These are phyloP conservation scores for Emericellopsis terricola DNA, from an alignment of 495 filamentous ascomycete genomes.

Conservation along the genomic window DNA sequence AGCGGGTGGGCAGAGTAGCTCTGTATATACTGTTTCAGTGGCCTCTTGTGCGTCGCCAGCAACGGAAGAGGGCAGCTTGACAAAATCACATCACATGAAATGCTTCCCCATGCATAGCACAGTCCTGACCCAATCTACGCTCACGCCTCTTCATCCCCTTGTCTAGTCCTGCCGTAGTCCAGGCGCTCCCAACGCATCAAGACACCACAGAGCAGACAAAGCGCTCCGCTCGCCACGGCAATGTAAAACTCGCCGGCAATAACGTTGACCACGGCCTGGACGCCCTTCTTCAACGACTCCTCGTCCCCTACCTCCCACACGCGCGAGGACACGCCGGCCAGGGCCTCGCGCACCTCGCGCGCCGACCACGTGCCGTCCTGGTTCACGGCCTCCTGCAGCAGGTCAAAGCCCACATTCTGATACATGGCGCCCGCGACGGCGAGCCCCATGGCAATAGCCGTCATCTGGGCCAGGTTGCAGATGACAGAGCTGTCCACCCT, in stretches of 20 bases:
- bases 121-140: no score
- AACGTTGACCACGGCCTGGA: constrained; percentile 29
- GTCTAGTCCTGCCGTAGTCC: neutral
- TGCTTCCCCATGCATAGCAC: no score
- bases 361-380: constrained; percentile 4
- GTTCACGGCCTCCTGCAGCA: constrained; percentile 14
- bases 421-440: constrained; percentile 40
- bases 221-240: constrained; percentile 29
- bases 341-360: constrained; percentile 12
- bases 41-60: no score
- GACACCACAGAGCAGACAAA: constrained; percentile 24
- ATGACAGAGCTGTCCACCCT: constrained; percentile 28
- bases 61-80: no score
- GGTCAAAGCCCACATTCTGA: constrained; percentile 20
- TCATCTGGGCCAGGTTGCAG: constrained; percentile 35
- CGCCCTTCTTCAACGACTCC: constrained; percentile 15
- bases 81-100: no score
- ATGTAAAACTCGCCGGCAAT: constrained; percentile 31
- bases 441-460: constrained; percentile 31
- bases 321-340: constrained; percentile 25
- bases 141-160: no score
- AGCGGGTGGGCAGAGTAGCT: no score
- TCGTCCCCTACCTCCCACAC: constrained; percentile 19
- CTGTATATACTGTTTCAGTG: no score
- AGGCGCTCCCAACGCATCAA: constrained; percentile 38